These are phyloP conservation scores for Podospora conica DNA, from an alignment of 495 filamentous ascomycete species.

Conservation along the genomic window DNA sequence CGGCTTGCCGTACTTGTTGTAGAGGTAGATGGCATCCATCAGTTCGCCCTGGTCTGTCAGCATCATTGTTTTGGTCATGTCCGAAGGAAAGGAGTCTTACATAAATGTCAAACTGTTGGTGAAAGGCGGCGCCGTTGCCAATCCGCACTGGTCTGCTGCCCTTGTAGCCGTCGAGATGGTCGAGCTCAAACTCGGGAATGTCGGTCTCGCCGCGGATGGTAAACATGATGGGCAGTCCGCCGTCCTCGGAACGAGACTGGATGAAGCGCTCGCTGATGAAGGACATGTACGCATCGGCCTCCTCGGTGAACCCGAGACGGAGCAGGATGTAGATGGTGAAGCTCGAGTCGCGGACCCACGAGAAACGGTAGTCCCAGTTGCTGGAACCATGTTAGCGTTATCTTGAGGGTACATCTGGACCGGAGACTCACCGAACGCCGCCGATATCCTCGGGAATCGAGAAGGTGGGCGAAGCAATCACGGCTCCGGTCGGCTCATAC, in stretches of 20 bases:
- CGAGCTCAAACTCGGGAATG: conserved; percentile 59
- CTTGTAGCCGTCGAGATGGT: conserved; percentile 62
- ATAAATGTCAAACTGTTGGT: conserved; percentile 70
- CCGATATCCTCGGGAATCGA: conserved; percentile 69
- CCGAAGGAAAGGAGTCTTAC: not conserved
- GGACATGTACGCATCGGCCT: conserved; percentile 66
- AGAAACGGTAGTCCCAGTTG: conserved; percentile 76
- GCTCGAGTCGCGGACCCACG: conserved; percentile 67
- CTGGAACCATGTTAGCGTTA: conserved; percentile 25
- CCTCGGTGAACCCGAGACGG: conserved; percentile 64
- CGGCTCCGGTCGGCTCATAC: conserved; percentile 50
- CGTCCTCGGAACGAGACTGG: conserved; percentile 38
- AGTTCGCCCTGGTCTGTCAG: conserved; percentile 48
- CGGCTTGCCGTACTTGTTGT: conserved; percentile 72
- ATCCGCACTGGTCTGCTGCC: conserved; percentile 64
- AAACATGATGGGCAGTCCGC: conserved; percentile 70
- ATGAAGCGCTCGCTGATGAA: conserved; percentile 65
- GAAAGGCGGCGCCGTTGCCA: conserved; percentile 67
- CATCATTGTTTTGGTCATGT: not conserved
- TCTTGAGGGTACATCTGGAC: not conserved
- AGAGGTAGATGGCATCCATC: conserved; percentile 68
- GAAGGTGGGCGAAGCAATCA: conserved; percentile 48
- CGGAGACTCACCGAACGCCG: conserved; percentile 41
- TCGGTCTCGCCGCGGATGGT: conserved; percentile 66
- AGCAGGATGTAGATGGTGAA: conserved; percentile 73